phyloP scores from a whole-genome alignment of 305 asterid genomes.

The Rubia peregrina region DNA sequence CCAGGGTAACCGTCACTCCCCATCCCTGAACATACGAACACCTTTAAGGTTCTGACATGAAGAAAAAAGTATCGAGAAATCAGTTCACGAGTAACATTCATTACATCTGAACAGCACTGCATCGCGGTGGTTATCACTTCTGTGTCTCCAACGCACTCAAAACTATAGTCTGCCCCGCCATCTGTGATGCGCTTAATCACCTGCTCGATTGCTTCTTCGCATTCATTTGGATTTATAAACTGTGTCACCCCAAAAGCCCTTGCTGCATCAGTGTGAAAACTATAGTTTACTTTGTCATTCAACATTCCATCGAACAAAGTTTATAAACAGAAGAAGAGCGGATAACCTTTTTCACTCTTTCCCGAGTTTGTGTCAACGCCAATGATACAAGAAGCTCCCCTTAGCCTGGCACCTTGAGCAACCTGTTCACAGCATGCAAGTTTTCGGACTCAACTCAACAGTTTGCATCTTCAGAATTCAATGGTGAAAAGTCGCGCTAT shows the following conservation, averaged over 20 bases:
- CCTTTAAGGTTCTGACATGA: neutral
- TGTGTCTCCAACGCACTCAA: constrained; percentile 93
- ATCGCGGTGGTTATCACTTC: constrained; percentile 66
- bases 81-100: too few species aligned
- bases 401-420: constrained; percentile 85
- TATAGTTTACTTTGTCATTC: neutral
- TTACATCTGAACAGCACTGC: constrained; percentile 84
- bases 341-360: constrained; percentile 57
- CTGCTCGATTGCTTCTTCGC: constrained; percentile 81
- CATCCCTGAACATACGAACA: constrained; percentile 48
- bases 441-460: neutral
- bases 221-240: constrained; percentile 68
- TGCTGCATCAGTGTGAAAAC: constrained; percentile 35
- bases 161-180: constrained; percentile 92
- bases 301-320: neutral
- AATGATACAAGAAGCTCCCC: constrained; percentile 85
- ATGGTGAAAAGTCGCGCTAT: constrained; percentile 16
- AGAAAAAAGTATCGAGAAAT: neutral
- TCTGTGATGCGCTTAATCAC: constrained; percentile 62
- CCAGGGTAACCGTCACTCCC: constrained; percentile 90
- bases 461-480: neutral
- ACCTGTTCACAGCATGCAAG: constrained; percentile 40
- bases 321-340: neutral
- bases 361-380: constrained; percentile 76
- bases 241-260: constrained; percentile 86